Conservation (phyloP, 768 basidiomycete genomes). For the Crassisporium funariophilum region DNA sequence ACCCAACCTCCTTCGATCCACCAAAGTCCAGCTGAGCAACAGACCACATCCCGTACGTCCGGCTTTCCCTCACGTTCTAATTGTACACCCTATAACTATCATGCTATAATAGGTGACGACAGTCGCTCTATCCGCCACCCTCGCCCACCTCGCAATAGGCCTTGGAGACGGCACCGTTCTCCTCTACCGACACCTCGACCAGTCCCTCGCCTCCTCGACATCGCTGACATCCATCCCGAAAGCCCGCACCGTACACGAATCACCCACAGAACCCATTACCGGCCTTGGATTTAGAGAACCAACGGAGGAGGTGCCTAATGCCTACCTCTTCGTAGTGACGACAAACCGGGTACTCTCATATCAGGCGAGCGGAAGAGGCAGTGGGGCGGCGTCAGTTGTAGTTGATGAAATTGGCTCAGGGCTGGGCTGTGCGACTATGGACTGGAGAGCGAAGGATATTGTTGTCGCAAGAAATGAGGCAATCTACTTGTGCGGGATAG, state of each 20-base stretch:
- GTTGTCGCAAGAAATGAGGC: slow-evolving; percentile 91
- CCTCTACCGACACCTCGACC: slow-evolving; percentile 88
- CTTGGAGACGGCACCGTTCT: slow-evolving; percentile 95
- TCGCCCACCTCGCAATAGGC: slow-evolving; percentile 88
- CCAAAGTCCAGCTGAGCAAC: slow-evolving; percentile 74
- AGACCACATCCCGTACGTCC: slow-evolving; percentile 78
- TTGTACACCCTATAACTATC: background rate
- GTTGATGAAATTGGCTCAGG: slow-evolving; percentile 88
- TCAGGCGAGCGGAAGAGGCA: slow-evolving; percentile 70
- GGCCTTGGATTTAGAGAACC: slow-evolving; percentile 87
- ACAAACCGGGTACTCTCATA: slow-evolving; percentile 80
- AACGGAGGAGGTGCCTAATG: slow-evolving; percentile 38
- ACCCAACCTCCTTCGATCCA: slow-evolving; percentile 70
- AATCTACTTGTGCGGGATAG: slow-evolving; percentile 80
- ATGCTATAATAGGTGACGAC: slow-evolving; percentile 60
- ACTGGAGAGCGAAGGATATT: slow-evolving; percentile 71
- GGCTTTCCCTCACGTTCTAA: background rate
- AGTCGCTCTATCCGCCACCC: slow-evolving; percentile 72
- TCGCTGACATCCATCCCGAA: slow-evolving; percentile 83
- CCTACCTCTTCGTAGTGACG: slow-evolving; percentile 86
- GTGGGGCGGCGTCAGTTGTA: slow-evolving; percentile 62
- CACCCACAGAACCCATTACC: slow-evolving; percentile 85
- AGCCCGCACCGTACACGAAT: slow-evolving; percentile 81
- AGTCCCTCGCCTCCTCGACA: slow-evolving; percentile 75
- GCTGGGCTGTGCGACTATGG: slow-evolving; percentile 83